Conservation (phyloP, 164 flowering plant species). For the Magnolia officinalis region DNA sequence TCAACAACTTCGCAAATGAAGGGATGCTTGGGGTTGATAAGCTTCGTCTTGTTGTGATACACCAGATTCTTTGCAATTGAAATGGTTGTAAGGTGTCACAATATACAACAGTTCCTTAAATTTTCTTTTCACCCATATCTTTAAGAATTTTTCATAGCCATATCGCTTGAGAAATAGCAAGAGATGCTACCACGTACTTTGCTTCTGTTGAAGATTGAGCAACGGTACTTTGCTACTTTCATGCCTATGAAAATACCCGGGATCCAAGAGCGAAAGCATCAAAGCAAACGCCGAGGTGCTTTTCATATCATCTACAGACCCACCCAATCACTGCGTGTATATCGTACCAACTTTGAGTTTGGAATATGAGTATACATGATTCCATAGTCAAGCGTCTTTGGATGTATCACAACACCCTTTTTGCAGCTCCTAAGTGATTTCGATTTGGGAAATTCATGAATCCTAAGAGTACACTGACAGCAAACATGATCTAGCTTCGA, state of each 20-base stretch:
- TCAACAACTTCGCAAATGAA: background rate
- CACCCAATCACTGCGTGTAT: background rate
- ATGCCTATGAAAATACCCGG: too few relatives aligned
- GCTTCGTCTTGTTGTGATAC: background rate
- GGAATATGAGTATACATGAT: background rate
- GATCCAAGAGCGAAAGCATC: too few relatives aligned
- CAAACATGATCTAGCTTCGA: background rate
- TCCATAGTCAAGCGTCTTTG: background rate
- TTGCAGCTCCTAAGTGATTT: background rate
- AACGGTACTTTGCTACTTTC: too few relatives aligned
- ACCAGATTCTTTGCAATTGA: too few relatives aligned
- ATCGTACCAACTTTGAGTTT: background rate
- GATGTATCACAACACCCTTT: background rate
- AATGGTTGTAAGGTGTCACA: background rate
- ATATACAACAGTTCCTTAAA: background rate
- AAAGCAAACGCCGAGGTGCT: background rate
- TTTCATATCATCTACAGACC: background rate
- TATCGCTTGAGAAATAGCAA: background rate
- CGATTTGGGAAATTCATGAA: background rate
- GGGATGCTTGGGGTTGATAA: background rate
- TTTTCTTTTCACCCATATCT: background rate
- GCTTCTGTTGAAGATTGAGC: too few relatives aligned
- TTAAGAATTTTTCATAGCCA: background rate
- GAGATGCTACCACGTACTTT: too few relatives aligned
- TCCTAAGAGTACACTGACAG: background rate